Evolutionary conservation across 495 filamentous ascomycete genomes (phyloP), one percentile per base, ranked within the genome.

Genomic region (Tuber umbilicatum): DNA sequence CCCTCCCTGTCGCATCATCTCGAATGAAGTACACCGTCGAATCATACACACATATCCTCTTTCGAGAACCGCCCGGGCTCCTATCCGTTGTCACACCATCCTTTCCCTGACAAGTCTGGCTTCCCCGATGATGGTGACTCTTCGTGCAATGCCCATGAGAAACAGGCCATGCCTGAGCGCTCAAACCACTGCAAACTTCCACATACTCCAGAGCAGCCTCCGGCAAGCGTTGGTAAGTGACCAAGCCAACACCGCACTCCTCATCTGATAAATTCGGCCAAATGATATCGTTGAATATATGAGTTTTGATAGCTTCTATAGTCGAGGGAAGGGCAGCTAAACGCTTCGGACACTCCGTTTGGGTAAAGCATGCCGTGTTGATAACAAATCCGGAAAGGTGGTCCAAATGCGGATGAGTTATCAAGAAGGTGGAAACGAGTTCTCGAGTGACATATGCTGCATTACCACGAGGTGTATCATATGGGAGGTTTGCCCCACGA

Each of bases 181-280:
- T 85, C 27, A 99, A 86, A 2, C 94, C 94, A 45, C 95, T 91
- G 76, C 89, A 92, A 9, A 97, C 87, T 77, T 94, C 91, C 45
- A 94, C 88, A 83, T 97, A 99, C 14, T 94, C 94, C 75, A 93
- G 93, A 17, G 93, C 94, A n/a, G 93, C 94, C 80, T 97, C 93
- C 2, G 90, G 88, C 35, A 99, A 85, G 39, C 95, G 89, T 83
- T 93, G 91, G 78, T 97, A 98, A 14, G 93, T 97, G 41, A 98
- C 88, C 9, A 99, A 85, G 2, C 96, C 96, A 38, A 93, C 93
- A 21, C 96, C 95, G 42, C 93, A 93, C 82, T 97, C 94, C 85
- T 99, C 96, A 83, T 98, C 94, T 0, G 93, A 95, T 45, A 99
- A 85, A 78, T 99, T 99, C 0, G 95, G 95, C 96, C 96, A 99